Percentiles rank a stretch among this genome's conserved stretches.
phyloP scores from a whole-genome alignment of 495 filamentous ascomycete species.

The Thermochaetoides thermophila region DNA sequence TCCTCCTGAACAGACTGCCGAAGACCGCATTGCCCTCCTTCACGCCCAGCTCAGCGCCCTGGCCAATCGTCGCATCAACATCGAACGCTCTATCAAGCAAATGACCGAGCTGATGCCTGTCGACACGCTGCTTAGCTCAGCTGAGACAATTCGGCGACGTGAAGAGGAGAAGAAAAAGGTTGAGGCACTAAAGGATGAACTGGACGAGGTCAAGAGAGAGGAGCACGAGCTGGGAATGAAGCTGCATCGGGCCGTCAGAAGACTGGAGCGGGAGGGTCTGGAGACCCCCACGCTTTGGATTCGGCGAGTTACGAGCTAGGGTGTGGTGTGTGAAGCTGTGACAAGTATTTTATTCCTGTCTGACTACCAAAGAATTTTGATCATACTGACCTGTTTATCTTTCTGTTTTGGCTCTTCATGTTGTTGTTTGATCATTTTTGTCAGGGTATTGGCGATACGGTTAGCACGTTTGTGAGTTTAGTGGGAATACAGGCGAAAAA shows the following conservation, averaged over 20 bases:
- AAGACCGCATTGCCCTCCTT: slow-evolving; percentile 49
- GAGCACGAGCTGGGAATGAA: slow-evolving; percentile 78
- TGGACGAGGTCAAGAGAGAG: slow-evolving; percentile 64
- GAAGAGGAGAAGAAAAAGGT: slow-evolving; percentile 61
- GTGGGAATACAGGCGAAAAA: too few species aligned
- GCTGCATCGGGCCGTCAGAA: slow-evolving; percentile 66
- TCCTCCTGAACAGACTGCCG: slow-evolving; percentile 26
- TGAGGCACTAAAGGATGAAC: slow-evolving; percentile 50
- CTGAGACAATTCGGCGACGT: slow-evolving; percentile 32
- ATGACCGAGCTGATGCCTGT: slow-evolving; percentile 50
- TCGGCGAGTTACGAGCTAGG: slow-evolving; percentile 39
- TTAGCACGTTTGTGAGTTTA: too few species aligned
- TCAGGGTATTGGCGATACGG: too few species aligned
- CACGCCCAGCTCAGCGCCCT: slow-evolving; percentile 54
- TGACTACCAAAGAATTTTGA: too few species aligned
- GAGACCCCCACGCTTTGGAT: slow-evolving; percentile 71
- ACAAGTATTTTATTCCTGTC: too few species aligned
- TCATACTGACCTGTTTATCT: too few species aligned
- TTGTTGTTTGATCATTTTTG: too few species aligned
- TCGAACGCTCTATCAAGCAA: slow-evolving; percentile 56
- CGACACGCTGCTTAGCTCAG: slow-evolving; percentile 32
- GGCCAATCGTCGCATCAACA: slow-evolving; percentile 48
- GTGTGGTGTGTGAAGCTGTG: too few species aligned
- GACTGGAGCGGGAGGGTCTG: slow-evolving; percentile 45
- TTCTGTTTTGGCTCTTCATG: too few species aligned